Conservation (phyloP, 2,329 filamentous ascomycete genomes). For the Furcasterigmium sp. region DNA sequence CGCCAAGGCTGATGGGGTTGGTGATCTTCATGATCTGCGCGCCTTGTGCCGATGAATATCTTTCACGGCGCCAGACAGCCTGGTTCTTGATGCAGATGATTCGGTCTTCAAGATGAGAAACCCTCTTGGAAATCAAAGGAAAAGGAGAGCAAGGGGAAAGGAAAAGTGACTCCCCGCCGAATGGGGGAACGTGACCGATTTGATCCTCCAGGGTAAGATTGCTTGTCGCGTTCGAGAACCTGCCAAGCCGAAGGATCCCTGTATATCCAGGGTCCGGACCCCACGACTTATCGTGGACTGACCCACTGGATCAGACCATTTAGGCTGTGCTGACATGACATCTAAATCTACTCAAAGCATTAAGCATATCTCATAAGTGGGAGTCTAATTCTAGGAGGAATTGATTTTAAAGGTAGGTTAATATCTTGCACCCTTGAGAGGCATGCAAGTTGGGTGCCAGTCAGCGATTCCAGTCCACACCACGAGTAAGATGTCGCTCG, state of each 20-base stretch:
- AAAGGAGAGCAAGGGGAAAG: background rate
- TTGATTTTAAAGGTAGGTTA: too few relatives aligned
- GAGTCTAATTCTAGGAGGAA: too few relatives aligned
- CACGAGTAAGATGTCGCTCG: too few relatives aligned
- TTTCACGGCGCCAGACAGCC: background rate
- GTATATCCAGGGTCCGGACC: background rate
- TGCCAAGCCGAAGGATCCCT: background rate
- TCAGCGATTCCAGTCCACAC: too few relatives aligned
- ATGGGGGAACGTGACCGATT: background rate
- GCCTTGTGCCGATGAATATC: background rate
- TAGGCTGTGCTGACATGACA: too few relatives aligned
- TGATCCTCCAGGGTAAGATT: background rate
- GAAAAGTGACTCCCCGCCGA: background rate
- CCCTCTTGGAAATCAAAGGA: background rate
- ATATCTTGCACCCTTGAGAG: too few relatives aligned
- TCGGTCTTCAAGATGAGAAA: background rate
- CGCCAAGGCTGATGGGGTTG: background rate
- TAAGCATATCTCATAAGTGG: too few relatives aligned
- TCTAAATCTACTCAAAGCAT: too few relatives aligned
- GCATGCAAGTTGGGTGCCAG: too few relatives aligned
- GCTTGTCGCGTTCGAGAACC: background rate
- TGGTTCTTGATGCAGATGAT: background rate
- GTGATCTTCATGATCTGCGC: background rate
- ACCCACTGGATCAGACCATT: too few relatives aligned
- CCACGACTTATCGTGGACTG: background rate